phyloP scores from a whole-genome alignment of 2,329 filamentous ascomycete species.

The Colletotrichum camelliae region DNA sequence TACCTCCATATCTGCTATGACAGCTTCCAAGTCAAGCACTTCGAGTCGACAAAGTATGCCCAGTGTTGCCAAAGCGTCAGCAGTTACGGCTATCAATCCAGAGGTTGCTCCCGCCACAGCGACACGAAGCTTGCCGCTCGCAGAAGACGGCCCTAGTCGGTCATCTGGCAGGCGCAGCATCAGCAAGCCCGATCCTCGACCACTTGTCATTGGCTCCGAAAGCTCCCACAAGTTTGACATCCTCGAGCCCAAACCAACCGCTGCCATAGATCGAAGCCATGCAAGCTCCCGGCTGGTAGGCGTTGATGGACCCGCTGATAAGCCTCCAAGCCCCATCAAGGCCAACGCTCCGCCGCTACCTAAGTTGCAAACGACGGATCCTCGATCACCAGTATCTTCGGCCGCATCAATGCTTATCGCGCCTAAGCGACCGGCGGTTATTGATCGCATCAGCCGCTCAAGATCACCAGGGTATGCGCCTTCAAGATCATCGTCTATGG shows the following conservation, averaged over 20 bases:
- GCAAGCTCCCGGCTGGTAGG: conserved; percentile 36
- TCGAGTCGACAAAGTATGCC: conserved; percentile 45
- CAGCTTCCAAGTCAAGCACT: conserved; percentile 47
- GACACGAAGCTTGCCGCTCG: conserved; percentile 44
- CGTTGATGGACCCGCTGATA: conserved; percentile 50
- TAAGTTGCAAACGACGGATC: conserved; percentile 36
- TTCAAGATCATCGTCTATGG: conserved; percentile 65
- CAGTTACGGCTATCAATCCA: conserved; percentile 48
- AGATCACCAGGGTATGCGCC: conserved; percentile 45
- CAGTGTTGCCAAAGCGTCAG: conserved; percentile 47
- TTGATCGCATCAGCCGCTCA: conserved; percentile 59
- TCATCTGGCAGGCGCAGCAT: conserved; percentile 45
- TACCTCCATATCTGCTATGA: conserved; percentile 52
- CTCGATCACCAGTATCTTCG: conserved; percentile 38
- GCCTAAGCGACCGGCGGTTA: conserved; percentile 54
- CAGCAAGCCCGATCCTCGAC: conserved; percentile 46
- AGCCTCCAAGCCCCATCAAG: conserved; percentile 49
- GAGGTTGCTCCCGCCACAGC: conserved; percentile 53
- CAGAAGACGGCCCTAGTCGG: conserved; percentile 48
- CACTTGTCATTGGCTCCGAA: conserved; percentile 38
- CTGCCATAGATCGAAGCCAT: conserved; percentile 28
- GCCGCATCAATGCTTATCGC: conserved; percentile 42
- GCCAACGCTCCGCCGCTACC: conserved; percentile 34
- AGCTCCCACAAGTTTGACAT: conserved; percentile 44
- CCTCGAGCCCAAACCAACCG: conserved; percentile 38